These are phyloP conservation scores for Endoconidiophora polonica DNA, from an alignment of 2,329 filamentous ascomycete genomes.

Conservation along the genomic window DNA sequence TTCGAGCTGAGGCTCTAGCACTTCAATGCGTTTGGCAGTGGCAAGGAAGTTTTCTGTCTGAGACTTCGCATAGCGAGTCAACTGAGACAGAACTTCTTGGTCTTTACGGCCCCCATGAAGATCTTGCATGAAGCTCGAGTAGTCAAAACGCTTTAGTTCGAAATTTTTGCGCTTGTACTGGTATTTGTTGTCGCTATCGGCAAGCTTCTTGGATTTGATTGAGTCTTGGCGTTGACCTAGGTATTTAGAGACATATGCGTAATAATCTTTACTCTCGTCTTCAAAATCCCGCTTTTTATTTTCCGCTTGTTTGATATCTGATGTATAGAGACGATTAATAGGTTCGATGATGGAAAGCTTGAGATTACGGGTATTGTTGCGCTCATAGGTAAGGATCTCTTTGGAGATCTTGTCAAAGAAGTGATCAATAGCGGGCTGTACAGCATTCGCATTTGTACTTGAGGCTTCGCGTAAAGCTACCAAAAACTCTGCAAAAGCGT, in stretches of 20 bases:
- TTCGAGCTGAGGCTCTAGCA: constrained; percentile 73
- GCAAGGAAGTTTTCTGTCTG: constrained; percentile 71
- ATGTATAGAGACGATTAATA: constrained; percentile 73
- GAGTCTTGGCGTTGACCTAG: constrained; percentile 93
- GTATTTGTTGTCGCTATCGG: constrained; percentile 90
- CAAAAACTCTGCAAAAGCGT: constrained; percentile 66
- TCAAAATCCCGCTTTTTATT: constrained; percentile 96
- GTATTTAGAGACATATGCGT: constrained; percentile 85
- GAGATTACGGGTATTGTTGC: constrained; percentile 65
- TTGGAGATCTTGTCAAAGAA: constrained; percentile 95
- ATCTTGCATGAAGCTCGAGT: constrained; percentile 98
- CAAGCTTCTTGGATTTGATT: constrained; percentile 91
- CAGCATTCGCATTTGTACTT: constrained; percentile 80
- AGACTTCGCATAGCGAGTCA: constrained; percentile 84
- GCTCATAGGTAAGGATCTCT: constrained; percentile 77
- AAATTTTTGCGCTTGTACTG: constrained; percentile 87
- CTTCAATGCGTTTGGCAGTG: constrained; percentile 75
- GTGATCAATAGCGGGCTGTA: constrained; percentile 92
- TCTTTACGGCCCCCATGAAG: constrained; percentile 98
- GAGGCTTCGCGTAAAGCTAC: constrained; percentile 77
- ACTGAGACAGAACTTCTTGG: constrained; percentile 84
- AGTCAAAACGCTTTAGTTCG: constrained; percentile 94
- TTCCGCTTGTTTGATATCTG: constrained; percentile 96
- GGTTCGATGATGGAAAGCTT: constrained; percentile 93
- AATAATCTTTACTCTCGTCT: constrained; percentile 97